Evolutionary conservation across 2,329 filamentous ascomycete species (phyloP).

Genomic region (Chaetomium sp.): DNA sequence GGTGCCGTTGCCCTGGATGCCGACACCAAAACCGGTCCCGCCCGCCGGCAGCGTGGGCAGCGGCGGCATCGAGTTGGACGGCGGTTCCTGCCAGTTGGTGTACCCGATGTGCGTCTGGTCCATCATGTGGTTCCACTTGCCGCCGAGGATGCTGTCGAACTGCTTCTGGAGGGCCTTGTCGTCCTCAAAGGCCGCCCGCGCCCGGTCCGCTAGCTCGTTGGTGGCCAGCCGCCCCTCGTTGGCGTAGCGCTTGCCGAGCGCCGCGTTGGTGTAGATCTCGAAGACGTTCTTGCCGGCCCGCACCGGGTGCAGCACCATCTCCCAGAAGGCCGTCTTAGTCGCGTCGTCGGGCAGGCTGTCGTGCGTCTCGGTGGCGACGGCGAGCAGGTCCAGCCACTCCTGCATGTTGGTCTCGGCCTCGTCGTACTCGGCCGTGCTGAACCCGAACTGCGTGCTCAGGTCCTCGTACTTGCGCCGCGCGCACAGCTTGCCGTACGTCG

Average conservation of each 20-base stretch:
- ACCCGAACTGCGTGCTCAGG: slow-evolving; percentile 43
- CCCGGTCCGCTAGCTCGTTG: slow-evolving; percentile 47
- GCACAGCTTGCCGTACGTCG: slow-evolving; percentile 46
- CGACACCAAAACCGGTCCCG: slow-evolving; percentile 49
- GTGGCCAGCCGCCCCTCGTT: slow-evolving; percentile 50
- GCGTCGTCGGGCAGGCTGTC: slow-evolving; percentile 46
- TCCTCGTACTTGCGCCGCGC: slow-evolving; percentile 44
- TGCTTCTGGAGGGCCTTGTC: slow-evolving; percentile 47
- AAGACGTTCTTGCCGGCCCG: slow-evolving; percentile 56
- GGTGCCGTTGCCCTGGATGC: slow-evolving; percentile 52
- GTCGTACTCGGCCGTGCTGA: slow-evolving; percentile 59
- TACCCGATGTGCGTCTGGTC: slow-evolving; percentile 53
- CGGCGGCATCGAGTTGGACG: slow-evolving; percentile 52
- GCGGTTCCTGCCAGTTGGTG: slow-evolving; percentile 54
- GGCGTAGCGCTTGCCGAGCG: slow-evolving; percentile 49
- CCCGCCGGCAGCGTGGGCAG: slow-evolving; percentile 34
- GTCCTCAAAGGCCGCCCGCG: slow-evolving; percentile 46
- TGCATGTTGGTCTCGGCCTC: slow-evolving; percentile 57
- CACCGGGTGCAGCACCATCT: slow-evolving; percentile 59
- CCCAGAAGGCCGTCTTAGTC: slow-evolving; percentile 53
- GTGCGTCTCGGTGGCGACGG: slow-evolving; percentile 49
- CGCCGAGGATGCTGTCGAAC: slow-evolving; percentile 47
- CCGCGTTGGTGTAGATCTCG: slow-evolving; percentile 51
- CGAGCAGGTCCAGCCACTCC: slow-evolving; percentile 52
- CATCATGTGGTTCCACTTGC: slow-evolving; percentile 48